Conservation (phyloP, 2,329 filamentous ascomycete species). For the Claviceps sp. region DNA sequence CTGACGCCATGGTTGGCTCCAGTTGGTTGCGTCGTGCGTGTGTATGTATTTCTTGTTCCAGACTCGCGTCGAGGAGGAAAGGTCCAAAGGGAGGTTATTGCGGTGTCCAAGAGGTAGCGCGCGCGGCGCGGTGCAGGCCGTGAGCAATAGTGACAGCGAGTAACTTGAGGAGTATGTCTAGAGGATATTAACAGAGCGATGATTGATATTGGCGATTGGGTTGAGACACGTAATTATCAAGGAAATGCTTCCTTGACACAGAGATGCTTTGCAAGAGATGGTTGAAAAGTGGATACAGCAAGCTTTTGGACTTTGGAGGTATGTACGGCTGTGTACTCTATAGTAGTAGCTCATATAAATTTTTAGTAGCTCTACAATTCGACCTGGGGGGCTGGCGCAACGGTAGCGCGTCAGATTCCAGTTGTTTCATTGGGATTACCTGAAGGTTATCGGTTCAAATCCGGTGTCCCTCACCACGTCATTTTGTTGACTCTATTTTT, state of each 20-base stretch:
- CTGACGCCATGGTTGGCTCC: constrained; percentile 28
- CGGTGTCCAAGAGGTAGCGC: not conserved
- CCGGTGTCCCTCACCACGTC: constrained; percentile 6
- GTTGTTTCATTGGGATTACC: not conserved
- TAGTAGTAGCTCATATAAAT: too few species aligned
- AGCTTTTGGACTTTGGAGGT: too few species aligned
- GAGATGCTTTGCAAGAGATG: not conserved
- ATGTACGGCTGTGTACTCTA: too few species aligned
- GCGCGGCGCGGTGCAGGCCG: not conserved
- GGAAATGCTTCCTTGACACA: not conserved
- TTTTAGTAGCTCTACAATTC: too few species aligned
- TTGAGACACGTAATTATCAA: not conserved
- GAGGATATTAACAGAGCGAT: not conserved
- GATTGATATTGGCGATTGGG: not conserved
- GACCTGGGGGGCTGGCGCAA: constrained; percentile 7
- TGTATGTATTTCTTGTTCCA: not conserved
- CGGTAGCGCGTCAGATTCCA: constrained; percentile 9
- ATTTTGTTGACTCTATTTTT: not conserved
- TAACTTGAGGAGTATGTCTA: not conserved
- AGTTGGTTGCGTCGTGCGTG: not conserved
- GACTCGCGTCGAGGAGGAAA: not conserved
- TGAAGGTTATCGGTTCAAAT: constrained; percentile 9
- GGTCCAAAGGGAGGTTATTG: not conserved
- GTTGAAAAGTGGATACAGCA: not conserved
- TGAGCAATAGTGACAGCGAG: not conserved